Evolutionary conservation across 2,329 filamentous ascomycete species (phyloP).

Genomic region (Fusarium setosum): DNA sequence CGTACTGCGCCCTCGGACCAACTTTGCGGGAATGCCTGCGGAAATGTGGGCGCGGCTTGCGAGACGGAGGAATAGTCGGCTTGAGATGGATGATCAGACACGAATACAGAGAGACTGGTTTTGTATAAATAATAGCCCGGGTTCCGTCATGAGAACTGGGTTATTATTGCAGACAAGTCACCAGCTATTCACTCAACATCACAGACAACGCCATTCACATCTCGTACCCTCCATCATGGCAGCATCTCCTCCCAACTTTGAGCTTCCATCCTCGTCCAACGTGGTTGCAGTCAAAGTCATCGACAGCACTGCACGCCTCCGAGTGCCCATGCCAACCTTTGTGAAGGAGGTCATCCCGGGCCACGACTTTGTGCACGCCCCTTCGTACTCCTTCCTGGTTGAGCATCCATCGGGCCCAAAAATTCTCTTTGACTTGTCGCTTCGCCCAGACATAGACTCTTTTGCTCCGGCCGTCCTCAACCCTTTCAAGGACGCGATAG

Average conservation of each 20-base stretch:
- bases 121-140: not conserved
- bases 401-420: conserved; percentile 10
- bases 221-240: too few relatives aligned
- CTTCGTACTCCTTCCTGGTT: conserved; percentile 16
- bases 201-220: too few relatives aligned
- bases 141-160: too few relatives aligned
- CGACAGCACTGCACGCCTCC: not conserved
- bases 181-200: too few relatives aligned
- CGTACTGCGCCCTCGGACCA: not conserved
- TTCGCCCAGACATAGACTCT: conserved; percentile 15
- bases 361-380: not conserved
- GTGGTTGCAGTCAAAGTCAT: conserved; percentile 1
- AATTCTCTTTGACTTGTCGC: conserved; percentile 20
- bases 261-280: not conserved
- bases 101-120: not conserved
- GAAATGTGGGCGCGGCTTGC: not conserved
- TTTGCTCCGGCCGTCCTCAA: not conserved
- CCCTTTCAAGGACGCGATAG: conserved; percentile 1
- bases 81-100: not conserved
- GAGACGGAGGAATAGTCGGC: not conserved
- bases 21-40: not conserved
- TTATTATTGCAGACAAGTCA: too few relatives aligned
- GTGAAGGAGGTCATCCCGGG: not conserved
- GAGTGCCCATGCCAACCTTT: not conserved
- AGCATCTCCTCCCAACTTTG: not conserved